These are phyloP conservation scores for Solanum gracilifrons DNA, from an alignment of 257 asterid genomes.

Conservation along the genomic window DNA sequence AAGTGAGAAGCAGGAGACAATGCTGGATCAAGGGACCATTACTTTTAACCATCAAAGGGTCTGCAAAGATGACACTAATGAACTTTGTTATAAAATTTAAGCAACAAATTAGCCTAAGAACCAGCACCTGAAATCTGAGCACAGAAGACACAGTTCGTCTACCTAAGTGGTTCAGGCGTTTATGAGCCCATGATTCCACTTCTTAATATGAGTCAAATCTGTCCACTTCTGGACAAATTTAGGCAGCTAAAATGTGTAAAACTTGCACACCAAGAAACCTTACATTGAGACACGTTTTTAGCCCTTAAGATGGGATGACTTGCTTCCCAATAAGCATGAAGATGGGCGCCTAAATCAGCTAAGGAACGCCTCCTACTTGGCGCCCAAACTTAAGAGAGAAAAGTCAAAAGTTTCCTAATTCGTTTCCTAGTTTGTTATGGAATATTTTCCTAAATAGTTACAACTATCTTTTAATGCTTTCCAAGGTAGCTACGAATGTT, in stretches of 20 bases:
- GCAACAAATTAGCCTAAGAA: not conserved
- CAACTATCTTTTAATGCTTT: not conserved
- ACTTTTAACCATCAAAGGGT: not conserved
- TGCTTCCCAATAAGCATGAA: not conserved
- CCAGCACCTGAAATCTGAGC: not conserved
- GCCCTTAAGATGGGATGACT: not conserved
- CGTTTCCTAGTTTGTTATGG: not conserved
- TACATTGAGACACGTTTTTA: not conserved
- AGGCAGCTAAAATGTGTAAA: not conserved
- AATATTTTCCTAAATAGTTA: not conserved
- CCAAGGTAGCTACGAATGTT: not conserved
- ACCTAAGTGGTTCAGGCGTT: not conserved
- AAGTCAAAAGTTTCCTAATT: not conserved
- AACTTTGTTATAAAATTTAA: not conserved
- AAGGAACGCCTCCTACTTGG: not conserved
- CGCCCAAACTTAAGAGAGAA: not conserved
- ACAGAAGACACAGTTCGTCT: not conserved
- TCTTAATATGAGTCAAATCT: not conserved
- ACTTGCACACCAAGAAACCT: not conserved
- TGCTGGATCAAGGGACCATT: not conserved
- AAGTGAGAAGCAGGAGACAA: not conserved
- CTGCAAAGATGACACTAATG: not conserved
- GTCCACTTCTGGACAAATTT: not conserved
- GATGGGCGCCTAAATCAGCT: not conserved
- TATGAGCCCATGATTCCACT: not conserved